Percentiles rank a stretch among this genome's conserved stretches.
phyloP scores from a whole-genome alignment of 2,329 filamentous ascomycete genomes.

The Fusarium citri region DNA sequence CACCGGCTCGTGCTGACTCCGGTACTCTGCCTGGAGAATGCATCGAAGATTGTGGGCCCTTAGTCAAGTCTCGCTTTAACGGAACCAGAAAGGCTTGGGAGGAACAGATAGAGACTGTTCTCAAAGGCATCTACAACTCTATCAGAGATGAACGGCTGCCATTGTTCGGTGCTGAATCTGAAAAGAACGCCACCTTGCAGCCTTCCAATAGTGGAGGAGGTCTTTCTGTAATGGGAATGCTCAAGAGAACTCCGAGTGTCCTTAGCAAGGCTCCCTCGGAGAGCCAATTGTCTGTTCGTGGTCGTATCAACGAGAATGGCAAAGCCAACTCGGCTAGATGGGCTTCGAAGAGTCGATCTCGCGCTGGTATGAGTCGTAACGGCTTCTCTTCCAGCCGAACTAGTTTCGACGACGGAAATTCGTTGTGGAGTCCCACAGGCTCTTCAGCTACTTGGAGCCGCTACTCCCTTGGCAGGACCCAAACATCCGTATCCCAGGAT shows the following conservation, averaged over 20 bases:
- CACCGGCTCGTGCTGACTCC: constrained; percentile 56
- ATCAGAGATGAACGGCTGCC: constrained; percentile 90
- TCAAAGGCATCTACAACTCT: constrained; percentile 91
- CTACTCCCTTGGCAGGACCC: constrained; percentile 89
- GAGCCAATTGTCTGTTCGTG: constrained; percentile 74
- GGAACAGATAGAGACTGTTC: constrained; percentile 85
- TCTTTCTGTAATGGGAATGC: constrained; percentile 79
- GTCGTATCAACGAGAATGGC: constrained; percentile 72
- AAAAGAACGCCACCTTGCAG: constrained; percentile 51
- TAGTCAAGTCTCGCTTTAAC: constrained; percentile 81
- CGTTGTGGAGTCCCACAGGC: constrained; percentile 85
- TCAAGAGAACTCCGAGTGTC: constrained; percentile 89
- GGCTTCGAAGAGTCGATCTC: constrained; percentile 86
- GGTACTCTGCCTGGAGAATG: constrained; percentile 56
- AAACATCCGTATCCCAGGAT: constrained; percentile 92
- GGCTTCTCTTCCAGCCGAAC: constrained; percentile 92
- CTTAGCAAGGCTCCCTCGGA: constrained; percentile 95
- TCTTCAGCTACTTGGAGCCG: constrained; percentile 97
- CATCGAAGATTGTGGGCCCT: constrained; percentile 71
- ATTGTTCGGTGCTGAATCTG: constrained; percentile 77
- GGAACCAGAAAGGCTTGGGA: constrained; percentile 87
- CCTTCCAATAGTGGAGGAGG: constrained; percentile 70
- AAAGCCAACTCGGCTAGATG: constrained; percentile 73
- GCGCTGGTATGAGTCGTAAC: constrained; percentile 77
- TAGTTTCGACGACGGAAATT: constrained; percentile 90